Evolutionary conservation across 805 yeast genomes (phyloP), one percentile per base, ranked within the genome.

Genomic region (Ogataea paradorogensis): DNA sequence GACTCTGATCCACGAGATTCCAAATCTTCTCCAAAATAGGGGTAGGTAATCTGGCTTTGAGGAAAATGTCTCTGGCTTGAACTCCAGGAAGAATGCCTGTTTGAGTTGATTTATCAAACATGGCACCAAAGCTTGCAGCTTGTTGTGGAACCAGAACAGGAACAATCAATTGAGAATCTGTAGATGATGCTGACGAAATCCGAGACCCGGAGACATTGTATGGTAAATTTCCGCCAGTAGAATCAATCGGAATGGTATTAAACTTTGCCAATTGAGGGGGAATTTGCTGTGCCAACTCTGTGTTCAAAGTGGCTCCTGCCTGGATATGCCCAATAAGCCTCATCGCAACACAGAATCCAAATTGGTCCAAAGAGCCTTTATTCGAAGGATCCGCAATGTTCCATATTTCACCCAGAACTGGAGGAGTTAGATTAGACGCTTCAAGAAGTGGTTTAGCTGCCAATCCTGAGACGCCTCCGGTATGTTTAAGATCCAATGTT

Each of bases 311-410:
- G 3, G 73, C 73, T 18, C 95, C 95, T 8, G 70, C 61, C 67
- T 93, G 98, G 31, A 86, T 81, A 58, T 87, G 85, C 20, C 95
- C 95, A 54, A 93, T 85, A 50, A 88, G 69, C 59, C 99, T 77
- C 78, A 93, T 74, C 15, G 97, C 96, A 38, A 80, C 74, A 46
- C 84, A 77, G 63, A 93, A 93, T 18, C 90, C 91, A 41, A 74
- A 71, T 56, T 82, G 86, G 51, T 82, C 83, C 47, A 93, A 70
- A 55, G 82, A 84, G 0, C 99, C 99, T 47, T 80, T 73, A 65
- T 88, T 88, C 43, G 79, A 81, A n/a, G 77, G 74, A 64, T 93
- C 99, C n/a, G 96, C 89, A 25, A 84, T 60, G 61, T 85, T 90
- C 99, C 99, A 93, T 47, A 93, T 82, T 62, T 89, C 93, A 8